Percentiles rank a stretch among this genome's conserved stretches.
Conservation (phyloP, 805 yeast genomes). For the Schwanniomyces occidentalis region DNA sequence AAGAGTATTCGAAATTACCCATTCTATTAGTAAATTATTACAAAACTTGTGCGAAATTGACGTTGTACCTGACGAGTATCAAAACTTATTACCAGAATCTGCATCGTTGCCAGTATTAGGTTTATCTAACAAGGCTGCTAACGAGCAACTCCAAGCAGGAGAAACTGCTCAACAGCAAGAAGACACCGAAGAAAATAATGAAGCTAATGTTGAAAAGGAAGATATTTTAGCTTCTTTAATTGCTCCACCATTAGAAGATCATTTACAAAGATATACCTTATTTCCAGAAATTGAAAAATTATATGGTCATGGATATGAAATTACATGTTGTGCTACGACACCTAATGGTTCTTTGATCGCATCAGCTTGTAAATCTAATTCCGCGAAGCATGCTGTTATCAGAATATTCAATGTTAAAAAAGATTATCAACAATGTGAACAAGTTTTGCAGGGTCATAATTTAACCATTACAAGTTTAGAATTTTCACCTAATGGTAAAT, state of each 20-base stretch:
- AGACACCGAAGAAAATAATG: constrained; percentile 30
- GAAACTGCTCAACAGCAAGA: constrained; percentile 38
- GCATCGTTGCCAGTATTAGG: constrained; percentile 94
- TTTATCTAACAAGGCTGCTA: constrained; percentile 83
- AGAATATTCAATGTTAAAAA: constrained; percentile 65
- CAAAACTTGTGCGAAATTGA: constrained; percentile 51
- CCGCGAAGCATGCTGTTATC: constrained; percentile 79
- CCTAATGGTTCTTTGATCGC: constrained; percentile 68
- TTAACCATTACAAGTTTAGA: constrained; percentile 82
- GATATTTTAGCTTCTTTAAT: constrained; percentile 48
- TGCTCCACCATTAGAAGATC: constrained; percentile 84
- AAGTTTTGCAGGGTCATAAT: constrained; percentile 64
- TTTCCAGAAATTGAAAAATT: constrained; percentile 95
- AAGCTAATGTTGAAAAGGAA: constrained; percentile 16
- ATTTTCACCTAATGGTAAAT: constrained; percentile 68
- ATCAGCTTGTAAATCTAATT: constrained; percentile 89
- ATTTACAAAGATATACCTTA: constrained; percentile 83
- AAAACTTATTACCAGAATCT: constrained; percentile 60
- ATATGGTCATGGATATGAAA: constrained; percentile 97
- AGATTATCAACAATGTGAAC: constrained; percentile 51
- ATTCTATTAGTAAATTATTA: constrained; percentile 66
- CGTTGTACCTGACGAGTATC: constrained; percentile 22
- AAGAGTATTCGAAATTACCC: constrained; percentile 87
- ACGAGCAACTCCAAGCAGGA: constrained; percentile 44
- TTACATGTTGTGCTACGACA: constrained; percentile 73